These are phyloP conservation scores for Paraleonurus japonicus DNA, from an alignment of 257 asterid genomes.

Conservation along the genomic window DNA sequence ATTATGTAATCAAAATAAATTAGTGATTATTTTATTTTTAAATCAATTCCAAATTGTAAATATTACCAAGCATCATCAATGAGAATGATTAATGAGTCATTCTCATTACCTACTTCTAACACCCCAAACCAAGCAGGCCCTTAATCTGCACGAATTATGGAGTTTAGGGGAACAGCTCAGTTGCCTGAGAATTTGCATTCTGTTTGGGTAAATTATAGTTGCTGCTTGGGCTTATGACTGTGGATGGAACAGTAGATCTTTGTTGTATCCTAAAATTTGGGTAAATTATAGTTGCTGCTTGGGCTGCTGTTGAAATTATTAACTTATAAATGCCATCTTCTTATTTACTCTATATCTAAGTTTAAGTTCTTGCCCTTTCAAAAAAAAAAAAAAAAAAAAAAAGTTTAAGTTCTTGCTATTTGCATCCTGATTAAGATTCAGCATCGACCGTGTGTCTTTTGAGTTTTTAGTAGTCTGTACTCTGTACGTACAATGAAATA, in stretches of 20 bases:
- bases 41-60: no score
- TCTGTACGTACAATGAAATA: not conserved
- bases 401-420: not conserved
- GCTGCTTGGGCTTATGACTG: no score
- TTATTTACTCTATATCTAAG: not conserved
- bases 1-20: no score
- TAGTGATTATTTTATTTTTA: no score
- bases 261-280: not conserved
- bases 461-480: not conserved
- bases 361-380: no score
- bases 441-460: not conserved
- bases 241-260: not conserved
- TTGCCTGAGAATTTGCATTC: not conserved
- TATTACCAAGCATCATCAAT: no score
- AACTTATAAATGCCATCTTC: not conserved
- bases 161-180: not conserved
- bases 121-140: no score
- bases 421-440: not conserved
- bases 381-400: no score
- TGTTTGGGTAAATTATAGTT: no score
- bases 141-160: conserved; percentile 6
- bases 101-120: no score
- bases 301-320: not conserved
- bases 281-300: not conserved
- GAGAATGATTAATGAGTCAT: no score